Evolutionary conservation across 176 grass and related monocot genomes (phyloP).

Genomic region (Juncus inflexus): DNA sequence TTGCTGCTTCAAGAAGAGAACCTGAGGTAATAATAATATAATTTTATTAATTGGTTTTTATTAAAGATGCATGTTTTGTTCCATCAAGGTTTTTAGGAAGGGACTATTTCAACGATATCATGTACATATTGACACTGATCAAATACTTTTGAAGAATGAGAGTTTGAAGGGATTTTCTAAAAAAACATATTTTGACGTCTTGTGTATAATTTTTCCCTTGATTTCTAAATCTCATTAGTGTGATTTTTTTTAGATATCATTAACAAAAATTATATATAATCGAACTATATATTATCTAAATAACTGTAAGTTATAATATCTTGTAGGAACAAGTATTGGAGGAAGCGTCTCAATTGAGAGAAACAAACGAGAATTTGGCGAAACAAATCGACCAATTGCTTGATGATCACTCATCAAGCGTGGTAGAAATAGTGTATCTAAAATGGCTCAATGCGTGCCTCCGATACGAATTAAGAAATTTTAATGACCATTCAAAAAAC

Average conservation of each 20-base stretch:
- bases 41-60: background rate
- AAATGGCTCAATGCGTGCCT: slow-evolving; percentile 88
- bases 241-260: background rate
- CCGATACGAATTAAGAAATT: slow-evolving; percentile 56
- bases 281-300: background rate
- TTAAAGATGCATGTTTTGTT: background rate
- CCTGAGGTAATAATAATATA: slow-evolving; percentile 44
- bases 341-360: slow-evolving; percentile 37
- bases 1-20: slow-evolving; percentile 25
- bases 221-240: background rate
- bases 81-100: background rate
- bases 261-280: background rate
- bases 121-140: too few relatives aligned
- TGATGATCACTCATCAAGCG: slow-evolving; percentile 46
- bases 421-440: slow-evolving; percentile 89
- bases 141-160: too few relatives aligned
- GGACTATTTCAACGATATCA: background rate
- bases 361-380: slow-evolving; percentile 48
- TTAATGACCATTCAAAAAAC: slow-evolving; percentile 4
- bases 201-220: background rate
- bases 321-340: slow-evolving; percentile 39
- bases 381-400: slow-evolving; percentile 64
- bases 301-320: background rate
- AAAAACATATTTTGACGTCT: too few relatives aligned
- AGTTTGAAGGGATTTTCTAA: too few relatives aligned